These are phyloP conservation scores for Chaetomium tenue DNA, from an alignment of 495 filamentous ascomycete genomes.

Conservation along the genomic window DNA sequence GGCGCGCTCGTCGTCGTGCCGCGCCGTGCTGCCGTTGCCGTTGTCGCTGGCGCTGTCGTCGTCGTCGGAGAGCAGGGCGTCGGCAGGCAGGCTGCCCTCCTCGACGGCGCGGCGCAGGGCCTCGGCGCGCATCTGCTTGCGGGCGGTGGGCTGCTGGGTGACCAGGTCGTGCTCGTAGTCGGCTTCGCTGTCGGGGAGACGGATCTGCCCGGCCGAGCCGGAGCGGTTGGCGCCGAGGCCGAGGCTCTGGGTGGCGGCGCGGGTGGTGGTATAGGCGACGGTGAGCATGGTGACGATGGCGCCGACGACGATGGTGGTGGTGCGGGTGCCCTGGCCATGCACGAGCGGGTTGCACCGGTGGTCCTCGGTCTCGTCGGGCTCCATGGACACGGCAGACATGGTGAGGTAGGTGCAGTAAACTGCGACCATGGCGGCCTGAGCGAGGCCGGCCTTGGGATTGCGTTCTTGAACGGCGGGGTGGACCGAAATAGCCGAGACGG, in stretches of 20 bases:
- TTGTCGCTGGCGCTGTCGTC: slow-evolving; percentile 38
- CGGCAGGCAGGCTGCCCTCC: slow-evolving; percentile 84
- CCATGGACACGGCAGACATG: slow-evolving; percentile 97
- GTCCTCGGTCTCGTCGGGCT: slow-evolving; percentile 75
- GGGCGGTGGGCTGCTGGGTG: slow-evolving; percentile 76
- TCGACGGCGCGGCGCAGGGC: slow-evolving; percentile 90
- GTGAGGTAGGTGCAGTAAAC: slow-evolving; percentile 98
- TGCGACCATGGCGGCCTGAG: slow-evolving; percentile 95
- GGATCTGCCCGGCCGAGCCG: slow-evolving; percentile 42
- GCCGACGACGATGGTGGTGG: slow-evolving; percentile 82
- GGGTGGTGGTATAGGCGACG: slow-evolving; percentile 94
- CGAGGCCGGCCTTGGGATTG: slow-evolving; percentile 89
- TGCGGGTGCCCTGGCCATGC: slow-evolving; percentile 84
- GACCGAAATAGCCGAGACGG: slow-evolving; percentile 78
- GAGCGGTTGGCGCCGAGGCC: slow-evolving; percentile 67
- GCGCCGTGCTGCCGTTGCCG: slow-evolving; percentile 51
- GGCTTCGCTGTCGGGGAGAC: slow-evolving; percentile 49
- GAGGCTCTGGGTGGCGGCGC: slow-evolving; percentile 90
- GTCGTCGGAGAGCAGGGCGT: slow-evolving; percentile 78
- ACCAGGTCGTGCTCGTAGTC: slow-evolving; percentile 80
- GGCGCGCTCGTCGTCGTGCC: slow-evolving; percentile 76
- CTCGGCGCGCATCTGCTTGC: slow-evolving; percentile 87
- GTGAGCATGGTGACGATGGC: slow-evolving; percentile 96
- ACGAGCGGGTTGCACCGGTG: slow-evolving; percentile 89
- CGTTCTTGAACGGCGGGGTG: slow-evolving; percentile 87